Conservation (phyloP, 495 filamentous ascomycete genomes). For the Hypoxylon fuscum region DNA sequence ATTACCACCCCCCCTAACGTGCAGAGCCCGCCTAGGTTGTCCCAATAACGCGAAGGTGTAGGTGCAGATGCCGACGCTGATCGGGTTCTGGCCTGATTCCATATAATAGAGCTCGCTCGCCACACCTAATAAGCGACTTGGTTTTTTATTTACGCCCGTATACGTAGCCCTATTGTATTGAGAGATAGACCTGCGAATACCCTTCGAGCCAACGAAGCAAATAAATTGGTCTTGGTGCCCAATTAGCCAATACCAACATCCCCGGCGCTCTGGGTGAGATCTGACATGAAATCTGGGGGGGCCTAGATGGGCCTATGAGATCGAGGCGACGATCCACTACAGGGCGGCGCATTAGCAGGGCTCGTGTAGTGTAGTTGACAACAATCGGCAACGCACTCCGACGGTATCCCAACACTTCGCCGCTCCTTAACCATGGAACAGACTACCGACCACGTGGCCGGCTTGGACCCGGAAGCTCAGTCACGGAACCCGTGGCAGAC, state of each 20-base stretch:
- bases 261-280: conserved; percentile 35
- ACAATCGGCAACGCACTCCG: conserved; percentile 8
- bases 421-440: conserved; percentile 27
- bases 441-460: conserved; percentile 38
- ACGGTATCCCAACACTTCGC: conserved; percentile 2
- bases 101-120: conserved; percentile 35
- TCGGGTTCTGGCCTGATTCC: conserved; percentile 26
- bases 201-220: conserved; percentile 8
- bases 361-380: conserved; percentile 12
- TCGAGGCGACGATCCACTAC: conserved; percentile 40
- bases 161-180: conserved; percentile 5
- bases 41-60: conserved; percentile 20
- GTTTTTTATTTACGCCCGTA: conserved; percentile 41
- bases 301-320: conserved; percentile 39
- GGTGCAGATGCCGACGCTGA: conserved; percentile 21
- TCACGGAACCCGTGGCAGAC: conserved; percentile 35
- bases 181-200: conserved; percentile 10
- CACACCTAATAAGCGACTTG: conserved; percentile 20
- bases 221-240: conserved; percentile 20
- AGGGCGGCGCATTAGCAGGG: conserved; percentile 27
- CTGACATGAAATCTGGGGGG: conserved; percentile 41
- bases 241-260: conserved; percentile 33
- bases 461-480: conserved; percentile 35
- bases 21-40: conserved; percentile 21
- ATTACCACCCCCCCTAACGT: conserved; percentile 29